Conservation (phyloP, 129 eudicot species). For the Apium graveolens region DNA sequence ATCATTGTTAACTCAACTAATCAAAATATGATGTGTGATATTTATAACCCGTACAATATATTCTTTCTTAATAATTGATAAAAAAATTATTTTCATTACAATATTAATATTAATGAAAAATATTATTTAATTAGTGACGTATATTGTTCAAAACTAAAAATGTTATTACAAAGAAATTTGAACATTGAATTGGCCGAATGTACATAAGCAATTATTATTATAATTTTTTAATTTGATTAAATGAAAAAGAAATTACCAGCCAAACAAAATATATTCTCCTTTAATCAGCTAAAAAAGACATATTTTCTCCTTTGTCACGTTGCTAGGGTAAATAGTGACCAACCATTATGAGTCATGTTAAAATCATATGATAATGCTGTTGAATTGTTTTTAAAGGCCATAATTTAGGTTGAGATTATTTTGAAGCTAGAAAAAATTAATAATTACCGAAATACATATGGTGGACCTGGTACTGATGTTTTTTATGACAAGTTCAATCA, state of each 20-base stretch:
- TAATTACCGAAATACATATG: neutral
- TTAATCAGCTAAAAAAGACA: no score
- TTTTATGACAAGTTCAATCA: slow-evolving; percentile 12
- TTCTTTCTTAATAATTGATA: no score
- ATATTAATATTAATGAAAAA: no score
- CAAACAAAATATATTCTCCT: neutral
- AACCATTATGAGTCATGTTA: neutral
- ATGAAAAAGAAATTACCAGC: neutral
- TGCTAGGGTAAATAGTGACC: neutral
- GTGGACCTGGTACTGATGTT: neutral
- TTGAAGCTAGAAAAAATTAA: neutral
- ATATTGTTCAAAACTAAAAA: no score
- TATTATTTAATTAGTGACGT: no score
- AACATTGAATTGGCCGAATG: no score
- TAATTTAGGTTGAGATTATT: neutral
- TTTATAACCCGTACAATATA: no score
- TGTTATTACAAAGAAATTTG: no score
- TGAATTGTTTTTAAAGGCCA: neutral
- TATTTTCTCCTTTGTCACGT: neutral
- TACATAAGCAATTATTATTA: neutral
- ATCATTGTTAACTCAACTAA: neutral
- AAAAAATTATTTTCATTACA: no score
- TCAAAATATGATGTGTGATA: no score
- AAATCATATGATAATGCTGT: neutral
- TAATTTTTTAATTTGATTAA: neutral